These are phyloP conservation scores for Collybiopsis confluens DNA, from an alignment of 768 basidiomycete species.

Conservation along the genomic window DNA sequence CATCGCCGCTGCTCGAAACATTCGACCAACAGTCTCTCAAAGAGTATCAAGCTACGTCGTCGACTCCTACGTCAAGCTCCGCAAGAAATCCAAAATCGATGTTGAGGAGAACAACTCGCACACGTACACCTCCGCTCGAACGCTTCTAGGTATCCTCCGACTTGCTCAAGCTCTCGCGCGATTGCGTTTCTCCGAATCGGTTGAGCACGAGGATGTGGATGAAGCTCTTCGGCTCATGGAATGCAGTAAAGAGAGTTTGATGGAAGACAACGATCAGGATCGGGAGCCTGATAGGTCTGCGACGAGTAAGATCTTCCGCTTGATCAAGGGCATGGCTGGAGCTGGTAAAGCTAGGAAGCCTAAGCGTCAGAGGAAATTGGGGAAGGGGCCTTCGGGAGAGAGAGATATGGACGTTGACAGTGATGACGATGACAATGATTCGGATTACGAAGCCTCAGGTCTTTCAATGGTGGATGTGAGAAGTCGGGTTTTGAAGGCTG, in stretches of 20 bases:
- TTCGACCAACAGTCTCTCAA: conserved; percentile 85
- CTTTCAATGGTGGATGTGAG: conserved; percentile 86
- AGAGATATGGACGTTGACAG: conserved; percentile 69
- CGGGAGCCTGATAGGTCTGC: conserved; percentile 72
- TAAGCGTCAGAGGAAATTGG: conserved; percentile 50
- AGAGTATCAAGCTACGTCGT: conserved; percentile 91
- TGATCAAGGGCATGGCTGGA: conserved; percentile 84
- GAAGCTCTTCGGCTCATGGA: conserved; percentile 97
- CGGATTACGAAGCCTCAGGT: conserved; percentile 46
- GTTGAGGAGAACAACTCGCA: conserved; percentile 84
- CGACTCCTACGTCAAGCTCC: conserved; percentile 91
- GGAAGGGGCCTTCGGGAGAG: conserved; percentile 66
- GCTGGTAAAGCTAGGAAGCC: conserved; percentile 32
- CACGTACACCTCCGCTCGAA: conserved; percentile 94
- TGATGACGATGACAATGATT: conserved; percentile 63
- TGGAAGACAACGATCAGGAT: conserved; percentile 72
- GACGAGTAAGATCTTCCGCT: conserved; percentile 80
- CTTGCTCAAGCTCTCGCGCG: conserved; percentile 94
- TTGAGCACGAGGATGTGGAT: conserved; percentile 86
- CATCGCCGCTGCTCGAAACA: conserved; percentile 85
- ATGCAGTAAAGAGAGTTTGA: conserved; percentile 87
- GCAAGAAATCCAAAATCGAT: conserved; percentile 89
- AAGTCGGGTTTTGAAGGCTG: conserved; percentile 76
- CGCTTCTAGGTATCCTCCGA: conserved; percentile 90
- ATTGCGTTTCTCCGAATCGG: conserved; percentile 76